Evolutionary conservation across 805 yeast genomes (phyloP).

Genomic region (Wickerhamiella hasegawae): DNA sequence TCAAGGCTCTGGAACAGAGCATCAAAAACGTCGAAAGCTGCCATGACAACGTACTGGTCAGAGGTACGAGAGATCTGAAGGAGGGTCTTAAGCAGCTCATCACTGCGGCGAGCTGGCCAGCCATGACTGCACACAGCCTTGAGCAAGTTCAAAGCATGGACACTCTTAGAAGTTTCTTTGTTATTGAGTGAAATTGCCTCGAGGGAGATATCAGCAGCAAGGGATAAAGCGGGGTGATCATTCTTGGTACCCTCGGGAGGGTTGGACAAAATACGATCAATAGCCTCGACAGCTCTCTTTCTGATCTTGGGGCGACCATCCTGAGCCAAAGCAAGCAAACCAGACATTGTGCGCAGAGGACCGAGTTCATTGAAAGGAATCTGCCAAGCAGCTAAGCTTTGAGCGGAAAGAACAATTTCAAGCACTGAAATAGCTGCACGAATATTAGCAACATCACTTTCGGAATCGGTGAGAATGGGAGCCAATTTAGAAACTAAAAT

Average conservation of each 20-base stretch:
- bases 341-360: conserved; percentile 15
- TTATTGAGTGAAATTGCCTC: conserved; percentile 25
- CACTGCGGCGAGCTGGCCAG: conserved; percentile 64
- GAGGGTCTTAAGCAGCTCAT: conserved; percentile 57
- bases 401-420: conserved; percentile 63
- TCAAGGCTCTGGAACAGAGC: conserved; percentile 56
- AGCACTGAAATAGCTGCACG: conserved; percentile 76
- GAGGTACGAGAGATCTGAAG: conserved; percentile 63
- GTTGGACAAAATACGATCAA: conserved; percentile 42
- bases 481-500: conserved; percentile 69
- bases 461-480: conserved; percentile 53
- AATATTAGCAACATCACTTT: conserved; percentile 64
- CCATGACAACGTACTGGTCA: conserved; percentile 69
- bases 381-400: conserved; percentile 66
- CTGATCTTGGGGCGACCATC: conserved; percentile 93
- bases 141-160: conserved; percentile 67
- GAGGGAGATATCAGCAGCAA: conserved; percentile 55
- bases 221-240: conserved; percentile 61
- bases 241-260: conserved; percentile 48
- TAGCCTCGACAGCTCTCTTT: conserved; percentile 84
- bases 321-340: conserved; percentile 39
- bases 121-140: conserved; percentile 38
- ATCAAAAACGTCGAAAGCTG: conserved; percentile 74
- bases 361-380: conserved; percentile 14
- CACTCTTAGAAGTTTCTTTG: conserved; percentile 28